phyloP scores from a whole-genome alignment of 192 early-diverging fungal species.

The Lobosporangium transversale region DNA sequence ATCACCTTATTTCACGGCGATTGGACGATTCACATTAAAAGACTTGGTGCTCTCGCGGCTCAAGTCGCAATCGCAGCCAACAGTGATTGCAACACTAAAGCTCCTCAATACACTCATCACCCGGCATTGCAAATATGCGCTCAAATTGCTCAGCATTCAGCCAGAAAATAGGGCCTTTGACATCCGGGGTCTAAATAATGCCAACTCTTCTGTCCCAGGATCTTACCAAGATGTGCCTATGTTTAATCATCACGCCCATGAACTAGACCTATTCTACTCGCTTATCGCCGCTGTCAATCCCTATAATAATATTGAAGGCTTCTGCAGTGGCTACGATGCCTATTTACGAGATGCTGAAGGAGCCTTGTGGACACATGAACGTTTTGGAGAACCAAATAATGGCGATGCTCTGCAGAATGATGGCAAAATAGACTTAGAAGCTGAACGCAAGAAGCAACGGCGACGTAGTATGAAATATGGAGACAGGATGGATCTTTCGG shows the following conservation, averaged over 20 bases:
- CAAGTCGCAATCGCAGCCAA: conserved; percentile 85
- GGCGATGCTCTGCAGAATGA: conserved; percentile 15
- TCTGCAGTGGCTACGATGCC: conserved; percentile 62
- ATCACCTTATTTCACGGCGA: conserved; percentile 64
- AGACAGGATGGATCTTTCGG: conserved; percentile 39
- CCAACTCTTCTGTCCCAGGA: conserved; percentile 8
- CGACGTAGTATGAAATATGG: conserved; percentile 63
- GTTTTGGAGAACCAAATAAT: conserved; percentile 47
- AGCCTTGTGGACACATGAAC: conserved; percentile 57
- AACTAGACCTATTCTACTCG: conserved; percentile 66
- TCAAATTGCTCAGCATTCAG: conserved; percentile 80
- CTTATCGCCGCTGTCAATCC: conserved; percentile 63
- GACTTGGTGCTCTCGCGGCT: conserved; percentile 90
- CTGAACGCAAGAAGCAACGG: conserved; percentile 52
- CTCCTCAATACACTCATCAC: conserved; percentile 79
- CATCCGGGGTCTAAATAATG: conserved; percentile 9
- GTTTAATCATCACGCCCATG: conserved; percentile 63
- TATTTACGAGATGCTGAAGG: conserved; percentile 65
- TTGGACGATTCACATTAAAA: conserved; percentile 74
- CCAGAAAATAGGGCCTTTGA: conserved; percentile 54
- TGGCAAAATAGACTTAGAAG: conserved; percentile 14
- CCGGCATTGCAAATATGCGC: conserved; percentile 81
- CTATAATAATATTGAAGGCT: conserved; percentile 54
- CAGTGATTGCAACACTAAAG: conserved; percentile 85
- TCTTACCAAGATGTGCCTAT: conserved; percentile 41